Evolutionary conservation across 192 early-diverging fungal genomes (phyloP).

Genomic region (Rhizophagus clarus): DNA sequence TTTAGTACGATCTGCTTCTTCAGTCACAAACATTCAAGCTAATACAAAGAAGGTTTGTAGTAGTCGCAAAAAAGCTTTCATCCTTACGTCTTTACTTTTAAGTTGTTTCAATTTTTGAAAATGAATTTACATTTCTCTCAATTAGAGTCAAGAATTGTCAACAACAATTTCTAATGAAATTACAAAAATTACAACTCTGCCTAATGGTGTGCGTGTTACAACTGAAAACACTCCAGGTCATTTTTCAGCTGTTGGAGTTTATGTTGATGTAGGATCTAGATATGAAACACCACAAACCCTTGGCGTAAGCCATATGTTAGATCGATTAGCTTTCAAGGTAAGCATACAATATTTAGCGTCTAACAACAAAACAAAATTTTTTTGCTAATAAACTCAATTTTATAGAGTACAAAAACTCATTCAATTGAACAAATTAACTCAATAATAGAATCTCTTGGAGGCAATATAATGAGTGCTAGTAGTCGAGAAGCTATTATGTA

Average conservation of each 20-base stretch:
- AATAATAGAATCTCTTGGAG: conserved; percentile 84
- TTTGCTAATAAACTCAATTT: not conserved
- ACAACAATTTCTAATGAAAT: not conserved
- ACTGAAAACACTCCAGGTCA: conserved; percentile 84
- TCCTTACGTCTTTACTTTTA: not conserved
- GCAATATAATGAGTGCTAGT: conserved; percentile 86
- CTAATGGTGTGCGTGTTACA: conserved; percentile 88
- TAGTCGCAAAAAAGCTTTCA: not conserved
- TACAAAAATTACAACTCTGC: conserved; percentile 70
- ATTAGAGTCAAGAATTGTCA: not conserved
- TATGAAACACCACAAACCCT: conserved; percentile 72
- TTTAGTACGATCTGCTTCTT: not conserved
- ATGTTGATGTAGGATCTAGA: conserved; percentile 88
- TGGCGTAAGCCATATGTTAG: conserved; percentile 85
- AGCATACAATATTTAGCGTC: not conserved
- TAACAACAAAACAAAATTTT: not conserved
- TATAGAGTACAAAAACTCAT: conserved; percentile 66
- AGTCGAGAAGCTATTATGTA: conserved; percentile 96
- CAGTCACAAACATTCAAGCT: not conserved
- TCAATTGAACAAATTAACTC: conserved; percentile 71
- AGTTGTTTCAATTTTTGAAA: not conserved
- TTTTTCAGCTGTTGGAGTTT: conserved; percentile 88
- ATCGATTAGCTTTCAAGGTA: conserved; percentile 93
- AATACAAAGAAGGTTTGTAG: not conserved
- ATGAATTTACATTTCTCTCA: not conserved